Base-by-base conservation (phyloP, 1,284 basidiomycete genomes). In the Cryptococcus hybrid region DNA sequence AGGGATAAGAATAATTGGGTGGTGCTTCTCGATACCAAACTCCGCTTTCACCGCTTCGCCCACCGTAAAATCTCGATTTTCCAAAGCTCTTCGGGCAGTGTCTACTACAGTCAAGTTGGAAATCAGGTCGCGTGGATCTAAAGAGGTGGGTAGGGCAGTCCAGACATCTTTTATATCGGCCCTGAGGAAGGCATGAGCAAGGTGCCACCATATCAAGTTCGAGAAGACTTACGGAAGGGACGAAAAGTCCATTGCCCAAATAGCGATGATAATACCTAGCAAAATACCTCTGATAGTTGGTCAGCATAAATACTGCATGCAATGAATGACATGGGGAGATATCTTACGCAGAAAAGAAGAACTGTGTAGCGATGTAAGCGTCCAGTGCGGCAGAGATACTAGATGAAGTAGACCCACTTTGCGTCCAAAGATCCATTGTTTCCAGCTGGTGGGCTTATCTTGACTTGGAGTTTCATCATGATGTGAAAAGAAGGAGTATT, bases 31-130 rank as follows among this genome's bases (percentile, higher is more conserved):
- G 55, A 92, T 76, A 0, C 88, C 90, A 48, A 67, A 65, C 48
- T 86, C 81, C 2, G 80, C 82, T 37, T 83, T 82, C 63, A 92
- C 84, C 44, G 81, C 80, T 60, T 90, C 86, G 18, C 92, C 92
- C 2, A 89, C 88, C 60, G 85, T 83, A 66, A 95, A 95, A 73
- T 92, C 91, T 53, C 90, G 88, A 24, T 84, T 87, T 66, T 87
- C 88, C 62, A 93, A 82, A 9, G 70, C 77, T 88, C 90, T 89
- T 84, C 89, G 2, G 84, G 80, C 69, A 86, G 88, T 59, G 51
- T 74, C 71, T 18, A 76, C 66, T 4, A 75, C 44, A 2, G 73
- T 72, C 43, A 77, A 58, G 56, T 77, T 77, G 43, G 63, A 61
- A 1, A 77, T 49, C 7, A 77, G 59, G 35, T 73, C 71, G 15